Conservation (phyloP, 2,329 filamentous ascomycete species). For the Blumeriella jaapii region DNA sequence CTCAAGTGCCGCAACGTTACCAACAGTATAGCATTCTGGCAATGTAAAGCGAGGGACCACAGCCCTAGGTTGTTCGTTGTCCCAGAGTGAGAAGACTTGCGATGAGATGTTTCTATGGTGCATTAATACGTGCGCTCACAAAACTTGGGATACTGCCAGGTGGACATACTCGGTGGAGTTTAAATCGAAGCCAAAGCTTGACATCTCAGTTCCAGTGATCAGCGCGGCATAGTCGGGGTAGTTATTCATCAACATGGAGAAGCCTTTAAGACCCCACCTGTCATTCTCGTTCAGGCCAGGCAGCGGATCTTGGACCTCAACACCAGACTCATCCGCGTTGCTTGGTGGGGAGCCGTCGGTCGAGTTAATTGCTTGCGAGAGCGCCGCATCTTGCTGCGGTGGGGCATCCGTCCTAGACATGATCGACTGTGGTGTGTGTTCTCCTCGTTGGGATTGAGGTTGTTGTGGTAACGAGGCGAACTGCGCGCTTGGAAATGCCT, state of each 20-base stretch:
- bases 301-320: slow-evolving; percentile 43
- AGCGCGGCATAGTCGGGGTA: slow-evolving; percentile 51
- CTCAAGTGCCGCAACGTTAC: slow-evolving; percentile 53
- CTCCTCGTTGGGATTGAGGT: slow-evolving; percentile 15
- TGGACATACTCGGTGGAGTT: slow-evolving; percentile 42
- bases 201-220: slow-evolving; percentile 48
- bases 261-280: slow-evolving; percentile 53
- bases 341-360: slow-evolving; percentile 16
- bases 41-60: slow-evolving; percentile 45
- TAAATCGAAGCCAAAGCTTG: slow-evolving; percentile 45
- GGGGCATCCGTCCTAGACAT: slow-evolving; percentile 20
- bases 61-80: slow-evolving; percentile 46
- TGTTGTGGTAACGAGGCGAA: slow-evolving; percentile 15
- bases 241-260: slow-evolving; percentile 48
- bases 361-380: slow-evolving; percentile 17
- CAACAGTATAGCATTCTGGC: slow-evolving; percentile 56
- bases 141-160: not conserved
- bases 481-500: slow-evolving; percentile 20
- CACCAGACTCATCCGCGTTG: slow-evolving; percentile 19
- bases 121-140: slow-evolving; percentile 10
- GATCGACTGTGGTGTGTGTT: slow-evolving; percentile 13
- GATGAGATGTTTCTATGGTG: slow-evolving; percentile 35
- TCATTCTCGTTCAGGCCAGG: slow-evolving; percentile 50
- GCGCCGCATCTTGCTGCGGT: slow-evolving; percentile 13
- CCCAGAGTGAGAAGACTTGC: slow-evolving; percentile 50